These are phyloP conservation scores for Candida ovalis DNA, from an alignment of 805 yeast species.

Conservation along the genomic window DNA sequence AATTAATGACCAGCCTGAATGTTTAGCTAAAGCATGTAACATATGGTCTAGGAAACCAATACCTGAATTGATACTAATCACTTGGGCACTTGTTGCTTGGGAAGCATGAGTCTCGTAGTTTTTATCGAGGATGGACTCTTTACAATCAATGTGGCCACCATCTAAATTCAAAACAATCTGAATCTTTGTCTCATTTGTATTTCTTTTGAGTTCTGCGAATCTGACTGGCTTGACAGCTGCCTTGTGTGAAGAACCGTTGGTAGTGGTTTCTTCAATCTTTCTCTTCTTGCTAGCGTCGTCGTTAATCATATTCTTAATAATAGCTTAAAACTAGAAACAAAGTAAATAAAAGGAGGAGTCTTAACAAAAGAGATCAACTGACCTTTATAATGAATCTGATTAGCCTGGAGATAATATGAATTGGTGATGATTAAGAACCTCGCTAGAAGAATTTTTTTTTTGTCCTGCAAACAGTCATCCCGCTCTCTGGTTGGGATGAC, in stretches of 20 bases:
- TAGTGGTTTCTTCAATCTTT: slow-evolving; percentile 6
- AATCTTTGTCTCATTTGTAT: slow-evolving; percentile 91
- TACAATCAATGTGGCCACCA: slow-evolving; percentile 74
- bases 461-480: too few relatives aligned
- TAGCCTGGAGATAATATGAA: too few relatives aligned
- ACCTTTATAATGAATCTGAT: too few relatives aligned
- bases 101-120: slow-evolving; percentile 42
- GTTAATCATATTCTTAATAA: slow-evolving; percentile 3
- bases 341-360: neutral
- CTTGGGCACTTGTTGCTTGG: slow-evolving; percentile 67
- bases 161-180: slow-evolving; percentile 79
- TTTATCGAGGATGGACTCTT: slow-evolving; percentile 49
- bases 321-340: neutral
- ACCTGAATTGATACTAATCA: slow-evolving; percentile 82
- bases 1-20: slow-evolving; percentile 90
- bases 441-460: too few relatives aligned
- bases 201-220: slow-evolving; percentile 52
- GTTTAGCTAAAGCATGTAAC: slow-evolving; percentile 96
- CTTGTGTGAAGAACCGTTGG: neutral
- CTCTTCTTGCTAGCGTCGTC: slow-evolving; percentile 12
- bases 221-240: slow-evolving; percentile 15
- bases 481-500: too few relatives aligned
- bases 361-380: too few relatives aligned
- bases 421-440: too few relatives aligned
- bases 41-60: slow-evolving; percentile 95